These are phyloP conservation scores for Lolium multiflorum DNA, from an alignment of 176 grass and related monocot genomes.

Conservation along the genomic window DNA sequence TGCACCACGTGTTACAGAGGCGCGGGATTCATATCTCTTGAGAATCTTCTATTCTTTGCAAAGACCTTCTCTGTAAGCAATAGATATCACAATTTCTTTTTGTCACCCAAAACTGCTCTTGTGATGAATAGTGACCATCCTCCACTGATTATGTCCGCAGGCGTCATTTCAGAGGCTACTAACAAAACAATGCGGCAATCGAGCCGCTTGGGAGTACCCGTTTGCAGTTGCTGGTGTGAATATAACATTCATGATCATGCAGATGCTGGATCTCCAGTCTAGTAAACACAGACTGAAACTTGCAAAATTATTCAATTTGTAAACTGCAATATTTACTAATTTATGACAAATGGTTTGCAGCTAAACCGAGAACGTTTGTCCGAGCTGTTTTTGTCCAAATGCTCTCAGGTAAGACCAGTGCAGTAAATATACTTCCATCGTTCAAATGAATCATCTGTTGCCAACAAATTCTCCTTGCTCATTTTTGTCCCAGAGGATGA, in stretches of 20 bases:
- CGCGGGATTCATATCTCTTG: slow-evolving; percentile 92
- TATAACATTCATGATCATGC: slow-evolving; percentile 99
- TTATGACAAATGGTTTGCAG: slow-evolving; percentile 47
- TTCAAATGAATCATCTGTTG: neutral
- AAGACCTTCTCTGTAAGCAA: slow-evolving; percentile 97
- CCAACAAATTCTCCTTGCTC: slow-evolving; percentile 35
- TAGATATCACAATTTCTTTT: neutral
- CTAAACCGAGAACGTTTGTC: slow-evolving; percentile 91
- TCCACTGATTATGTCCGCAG: slow-evolving; percentile 8
- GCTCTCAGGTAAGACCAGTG: slow-evolving; percentile 71
- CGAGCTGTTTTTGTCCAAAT: slow-evolving; percentile 98
- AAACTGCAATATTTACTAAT: slow-evolving; percentile 24
- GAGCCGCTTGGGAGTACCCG: slow-evolving; percentile 86
- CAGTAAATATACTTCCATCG: neutral
- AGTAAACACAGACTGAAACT: slow-evolving; percentile 47
- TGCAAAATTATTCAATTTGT: neutral
- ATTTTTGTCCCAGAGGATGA: slow-evolving; percentile 70
- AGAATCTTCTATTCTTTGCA: slow-evolving; percentile 96
- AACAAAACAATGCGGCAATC: slow-evolving; percentile 49
- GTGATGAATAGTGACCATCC: slow-evolving; percentile 2
- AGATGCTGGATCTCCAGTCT: slow-evolving; percentile 93
- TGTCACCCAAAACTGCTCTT: neutral
- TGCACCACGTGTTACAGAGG: slow-evolving; percentile 24
- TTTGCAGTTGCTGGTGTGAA: slow-evolving; percentile 97
- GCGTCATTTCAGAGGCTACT: too few relatives aligned